Conservation (phyloP, 768 basidiomycete genomes). For the Fomitopsis pulvina region DNA sequence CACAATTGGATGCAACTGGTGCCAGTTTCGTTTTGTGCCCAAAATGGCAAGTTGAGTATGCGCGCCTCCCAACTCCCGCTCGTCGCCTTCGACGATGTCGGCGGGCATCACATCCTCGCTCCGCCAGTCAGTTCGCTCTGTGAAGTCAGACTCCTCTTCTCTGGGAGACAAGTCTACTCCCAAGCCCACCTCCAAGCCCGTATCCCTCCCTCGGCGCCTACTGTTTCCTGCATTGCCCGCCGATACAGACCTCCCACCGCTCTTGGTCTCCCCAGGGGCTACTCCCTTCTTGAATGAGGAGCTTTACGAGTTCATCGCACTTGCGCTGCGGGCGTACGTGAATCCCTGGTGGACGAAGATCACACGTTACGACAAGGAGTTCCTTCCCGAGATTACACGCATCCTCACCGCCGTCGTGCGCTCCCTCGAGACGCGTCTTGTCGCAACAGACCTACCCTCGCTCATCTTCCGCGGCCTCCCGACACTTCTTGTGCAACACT, state of each 20-base stretch:
- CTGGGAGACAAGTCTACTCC: constrained; percentile 9
- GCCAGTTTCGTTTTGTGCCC: too few species aligned
- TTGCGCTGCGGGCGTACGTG: constrained; percentile 71
- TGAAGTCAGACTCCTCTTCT: constrained; percentile 20
- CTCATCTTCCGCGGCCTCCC: constrained; percentile 63
- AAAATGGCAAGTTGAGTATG: too few species aligned
- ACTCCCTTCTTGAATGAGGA: constrained; percentile 57
- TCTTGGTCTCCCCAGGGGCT: constrained; percentile 39
- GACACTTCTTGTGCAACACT: constrained; percentile 65
- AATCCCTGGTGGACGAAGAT: constrained; percentile 85
- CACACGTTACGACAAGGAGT: constrained; percentile 76
- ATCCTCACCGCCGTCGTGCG: constrained; percentile 54
- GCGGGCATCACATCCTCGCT: constrained; percentile 10
- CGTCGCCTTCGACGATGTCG: constrained; percentile 15
- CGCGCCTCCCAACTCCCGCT: constrained; percentile 4
- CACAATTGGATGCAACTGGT: too few species aligned
- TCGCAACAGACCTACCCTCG: constrained; percentile 47
- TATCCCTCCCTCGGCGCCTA: constrained; percentile 17
- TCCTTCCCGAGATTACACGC: constrained; percentile 63
- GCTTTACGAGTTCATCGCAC: constrained; percentile 74
- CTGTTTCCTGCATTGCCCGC: constrained; percentile 45
- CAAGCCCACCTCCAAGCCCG: constrained; percentile 10
- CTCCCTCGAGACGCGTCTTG: constrained; percentile 51
- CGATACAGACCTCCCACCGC: constrained; percentile 41
- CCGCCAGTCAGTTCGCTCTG: constrained; percentile 18